Base-by-base conservation (phyloP, 257 asterid genomes). In the Rauvolfia tetraphylla region DNA sequence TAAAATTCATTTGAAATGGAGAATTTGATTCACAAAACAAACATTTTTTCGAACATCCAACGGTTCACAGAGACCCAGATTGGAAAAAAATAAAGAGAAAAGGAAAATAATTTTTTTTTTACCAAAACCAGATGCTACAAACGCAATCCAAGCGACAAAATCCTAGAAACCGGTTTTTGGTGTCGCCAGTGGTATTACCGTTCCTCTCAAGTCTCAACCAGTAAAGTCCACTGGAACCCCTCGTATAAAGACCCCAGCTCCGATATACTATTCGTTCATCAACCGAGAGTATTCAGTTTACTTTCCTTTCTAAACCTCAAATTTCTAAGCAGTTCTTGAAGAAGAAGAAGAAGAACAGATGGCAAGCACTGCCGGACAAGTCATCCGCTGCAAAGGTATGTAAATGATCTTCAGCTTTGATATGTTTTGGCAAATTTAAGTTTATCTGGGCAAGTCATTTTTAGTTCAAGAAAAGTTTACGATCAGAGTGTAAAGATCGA, bases 341-440 rank as follows among this genome's bases (percentile, higher is more conserved):
- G 23, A 49, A 49, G 68, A 62, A 14, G 22, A 18, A 58, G 20
- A 73, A 79, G 65, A n/a, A n/a, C n/a, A 78, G 46, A 88, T 90
- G 96, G 84, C 89, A 49, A 81, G 58, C 75, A 87, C 91, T 76
- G 82, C 78, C 0, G 93, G 92, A 33, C 83, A 87, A 79, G 91
- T 86, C 75, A 91, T 91, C 56, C 88, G 86, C 27, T 91, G 96
- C 84, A 89, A 82, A 89, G 96, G 96, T 90, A 59, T 48, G 8
- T 51, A 9, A 4, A n/a, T n/a, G n/a, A 23, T 69, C 25, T 69
- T 10, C 12, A 11, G 51, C 20, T 42, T 42, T 10, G 38, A 20
- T 39, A 23, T 8, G 13, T 41, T 42, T 69, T 23, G 5, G 8
- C 11, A 1, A 14, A 9, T 7, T 1, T 44, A 9, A 44, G 49